A percentile compares a stretch with the other conserved stretches of the same genome.
These are phyloP conservation scores for Mycena sanguinolenta DNA, from an alignment of 768 basidiomycete genomes.

Conservation along the genomic window DNA sequence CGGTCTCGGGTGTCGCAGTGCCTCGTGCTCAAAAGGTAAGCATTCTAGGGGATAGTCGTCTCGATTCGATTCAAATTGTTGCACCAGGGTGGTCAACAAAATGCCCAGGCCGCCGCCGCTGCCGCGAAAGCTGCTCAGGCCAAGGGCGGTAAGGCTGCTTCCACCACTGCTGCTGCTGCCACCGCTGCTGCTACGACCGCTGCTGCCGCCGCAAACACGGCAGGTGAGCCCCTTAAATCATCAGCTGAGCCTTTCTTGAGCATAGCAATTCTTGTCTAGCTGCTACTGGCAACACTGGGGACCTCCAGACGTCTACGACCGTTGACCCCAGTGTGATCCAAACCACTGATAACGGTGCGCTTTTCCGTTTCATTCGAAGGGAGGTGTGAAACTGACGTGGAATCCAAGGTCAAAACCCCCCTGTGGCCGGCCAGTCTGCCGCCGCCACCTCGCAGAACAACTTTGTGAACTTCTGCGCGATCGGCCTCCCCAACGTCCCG, in stretches of 20 bases:
- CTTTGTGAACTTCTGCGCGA: conserved; percentile 68
- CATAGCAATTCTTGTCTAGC: not conserved
- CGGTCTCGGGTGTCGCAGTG: conserved; percentile 47
- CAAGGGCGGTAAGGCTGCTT: conserved; percentile 11
- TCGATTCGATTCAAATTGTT: not conserved
- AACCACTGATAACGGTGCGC: conserved; percentile 12
- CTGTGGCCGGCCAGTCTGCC: conserved; percentile 60
- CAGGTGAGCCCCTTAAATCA: no score
- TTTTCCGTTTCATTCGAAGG: not conserved
- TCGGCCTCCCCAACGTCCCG: conserved; percentile 56
- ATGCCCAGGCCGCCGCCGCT: conserved; percentile 37
- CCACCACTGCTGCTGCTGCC: conserved; percentile 24
- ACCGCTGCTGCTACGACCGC: conserved; percentile 3
- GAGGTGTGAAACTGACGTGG: not conserved
- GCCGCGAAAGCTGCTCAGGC: not conserved
- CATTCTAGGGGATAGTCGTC: not conserved
- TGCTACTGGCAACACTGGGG: conserved; percentile 31
- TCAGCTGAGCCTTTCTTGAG: no score
- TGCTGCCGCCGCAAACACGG: conserved; percentile 17
- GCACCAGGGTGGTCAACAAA: conserved; percentile 26
- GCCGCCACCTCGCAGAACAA: conserved; percentile 71
- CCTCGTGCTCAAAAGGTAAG: conserved; percentile 2
- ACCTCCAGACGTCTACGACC: conserved; percentile 56
- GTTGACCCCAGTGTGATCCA: conserved; percentile 20
- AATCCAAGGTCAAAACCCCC: conserved; percentile 11